A percentile compares a stretch with the other conserved stretches of the same genome.
Evolutionary conservation across 164 flowering plant genomes (phyloP).

Genomic region (Euptelea pleiosperma): DNA sequence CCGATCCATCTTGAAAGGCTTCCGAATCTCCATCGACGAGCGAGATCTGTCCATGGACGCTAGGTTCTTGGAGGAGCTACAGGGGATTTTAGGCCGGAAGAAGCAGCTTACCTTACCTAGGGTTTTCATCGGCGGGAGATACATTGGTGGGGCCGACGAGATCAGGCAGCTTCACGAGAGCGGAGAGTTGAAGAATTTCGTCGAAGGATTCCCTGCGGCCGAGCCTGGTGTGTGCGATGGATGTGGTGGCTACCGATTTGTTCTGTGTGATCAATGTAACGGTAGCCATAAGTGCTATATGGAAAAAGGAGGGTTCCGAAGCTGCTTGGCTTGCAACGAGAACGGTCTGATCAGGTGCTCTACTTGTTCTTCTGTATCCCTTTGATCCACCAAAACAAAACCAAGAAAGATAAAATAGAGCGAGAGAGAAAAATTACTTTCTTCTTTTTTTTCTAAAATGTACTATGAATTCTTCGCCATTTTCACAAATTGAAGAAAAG

Average conservation of each 20-base stretch:
- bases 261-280: conserved; percentile 45
- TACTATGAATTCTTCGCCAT: background rate
- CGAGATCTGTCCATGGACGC: conserved; percentile 73
- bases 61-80: conserved; percentile 44
- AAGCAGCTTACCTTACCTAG: conserved; percentile 36
- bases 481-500: too few species aligned
- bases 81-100: conserved; percentile 31
- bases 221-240: conserved; percentile 34
- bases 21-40: conserved; percentile 64
- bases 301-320: conserved; percentile 39
- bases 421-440: background rate
- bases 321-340: conserved; percentile 48
- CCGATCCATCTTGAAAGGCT: conserved; percentile 50
- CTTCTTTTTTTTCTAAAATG: background rate
- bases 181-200: conserved; percentile 56
- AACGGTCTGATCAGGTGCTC: conserved; percentile 62
- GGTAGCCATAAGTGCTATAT: conserved; percentile 57
- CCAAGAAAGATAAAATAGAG: background rate
- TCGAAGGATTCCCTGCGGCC: conserved; percentile 39
- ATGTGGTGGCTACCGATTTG: conserved; percentile 63
- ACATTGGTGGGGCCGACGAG: conserved; percentile 73
- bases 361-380: conserved; percentile 26
- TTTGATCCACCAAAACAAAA: background rate
- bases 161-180: conserved; percentile 48
- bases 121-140: conserved; percentile 64